Percentiles rank a stretch among this genome's conserved stretches.
Evolutionary conservation across 1,284 basidiomycete genomes (phyloP).

Genomic region (Pterulicium gracile): DNA sequence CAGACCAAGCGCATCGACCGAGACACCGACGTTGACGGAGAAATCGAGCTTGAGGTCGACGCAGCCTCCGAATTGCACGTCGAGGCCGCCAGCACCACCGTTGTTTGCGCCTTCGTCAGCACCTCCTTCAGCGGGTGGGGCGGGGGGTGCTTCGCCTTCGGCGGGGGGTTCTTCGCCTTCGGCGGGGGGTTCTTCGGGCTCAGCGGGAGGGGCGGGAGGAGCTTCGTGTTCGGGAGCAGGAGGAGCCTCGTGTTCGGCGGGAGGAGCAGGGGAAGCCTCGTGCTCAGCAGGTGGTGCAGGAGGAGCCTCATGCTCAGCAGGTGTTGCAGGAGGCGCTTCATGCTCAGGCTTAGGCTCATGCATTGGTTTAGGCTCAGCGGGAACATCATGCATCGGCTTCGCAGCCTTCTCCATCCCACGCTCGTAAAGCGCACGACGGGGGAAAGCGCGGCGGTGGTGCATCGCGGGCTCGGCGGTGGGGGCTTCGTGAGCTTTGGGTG

Average conservation of each 20-base stretch:
- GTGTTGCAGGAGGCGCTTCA: too few relatives aligned
- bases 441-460: not conserved
- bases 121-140: not conserved
- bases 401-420: too few relatives aligned
- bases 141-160: not conserved
- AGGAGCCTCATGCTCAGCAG: not conserved
- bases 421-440: not conserved
- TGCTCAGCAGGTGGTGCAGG: not conserved
- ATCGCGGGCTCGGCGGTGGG: not conserved
- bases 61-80: constrained; percentile 17
- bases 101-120: not conserved
- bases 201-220: not conserved
- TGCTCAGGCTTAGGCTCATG: too few relatives aligned
- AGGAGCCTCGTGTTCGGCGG: not conserved
- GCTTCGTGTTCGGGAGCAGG: not conserved
- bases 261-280: not conserved
- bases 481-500: too few relatives aligned
- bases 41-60: constrained; percentile 22
- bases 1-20: constrained; percentile 24
- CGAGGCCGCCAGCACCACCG: not conserved
- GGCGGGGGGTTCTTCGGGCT: not conserved
- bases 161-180: not conserved
- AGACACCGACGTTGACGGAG: constrained; percentile 27
- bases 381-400: too few relatives aligned
- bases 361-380: too few relatives aligned